Evolutionary conservation across 495 filamentous ascomycete species (phyloP).

Genomic region (Tuber aestivum): DNA sequence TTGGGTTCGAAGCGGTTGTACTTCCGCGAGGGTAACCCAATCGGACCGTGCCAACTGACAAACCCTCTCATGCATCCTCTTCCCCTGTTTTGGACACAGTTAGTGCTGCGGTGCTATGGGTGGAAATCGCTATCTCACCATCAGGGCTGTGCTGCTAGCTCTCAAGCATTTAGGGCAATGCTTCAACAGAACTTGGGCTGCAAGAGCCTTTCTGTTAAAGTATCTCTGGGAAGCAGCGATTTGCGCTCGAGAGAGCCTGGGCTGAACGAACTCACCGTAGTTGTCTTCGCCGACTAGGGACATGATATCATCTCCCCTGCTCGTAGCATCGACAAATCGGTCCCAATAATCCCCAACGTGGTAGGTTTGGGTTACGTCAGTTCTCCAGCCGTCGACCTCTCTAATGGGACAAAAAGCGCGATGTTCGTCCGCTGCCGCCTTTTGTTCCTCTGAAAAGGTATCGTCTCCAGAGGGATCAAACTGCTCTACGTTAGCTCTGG

Average conservation of each 20-base stretch:
- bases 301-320: not conserved
- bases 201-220: not conserved
- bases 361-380: not conserved
- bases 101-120: not conserved
- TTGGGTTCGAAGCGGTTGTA: not conserved
- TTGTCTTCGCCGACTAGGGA: not conserved
- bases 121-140: not conserved
- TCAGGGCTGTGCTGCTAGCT: not conserved
- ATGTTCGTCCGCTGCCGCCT: not conserved
- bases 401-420: not conserved
- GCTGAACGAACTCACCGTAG: not conserved
- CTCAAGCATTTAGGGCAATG: not conserved
- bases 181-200: not conserved
- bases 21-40: not conserved
- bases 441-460: not conserved
- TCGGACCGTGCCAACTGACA: not conserved
- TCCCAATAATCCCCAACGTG: not conserved
- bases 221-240: not conserved
- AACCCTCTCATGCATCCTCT: conserved; percentile 1
- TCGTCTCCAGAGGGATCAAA: not conserved
- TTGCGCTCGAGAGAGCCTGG: not conserved
- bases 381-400: not conserved
- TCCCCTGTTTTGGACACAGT: not conserved
- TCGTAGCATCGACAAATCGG: not conserved
- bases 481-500: not conserved